phyloP scores from a whole-genome alignment of 1,284 basidiomycete species.

The Ceratobasidium theobromae region DNA sequence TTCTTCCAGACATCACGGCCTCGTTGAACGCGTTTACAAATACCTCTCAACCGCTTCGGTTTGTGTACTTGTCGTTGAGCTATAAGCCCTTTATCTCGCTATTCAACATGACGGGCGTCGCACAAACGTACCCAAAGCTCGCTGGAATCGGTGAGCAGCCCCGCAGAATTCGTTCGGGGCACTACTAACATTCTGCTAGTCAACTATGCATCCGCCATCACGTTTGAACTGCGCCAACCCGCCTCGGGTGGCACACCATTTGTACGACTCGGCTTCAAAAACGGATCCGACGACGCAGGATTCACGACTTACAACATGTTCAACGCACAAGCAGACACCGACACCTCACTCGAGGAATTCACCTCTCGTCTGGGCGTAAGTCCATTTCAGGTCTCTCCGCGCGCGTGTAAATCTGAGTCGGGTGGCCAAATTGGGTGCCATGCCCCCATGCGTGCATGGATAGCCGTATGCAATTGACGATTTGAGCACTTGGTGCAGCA shows the following conservation, averaged over 20 bases:
- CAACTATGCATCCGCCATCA: slow-evolving; percentile 74
- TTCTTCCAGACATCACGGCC: slow-evolving; percentile 67
- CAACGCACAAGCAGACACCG: slow-evolving; percentile 13
- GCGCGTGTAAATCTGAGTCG: not conserved
- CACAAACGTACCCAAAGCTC: slow-evolving; percentile 43
- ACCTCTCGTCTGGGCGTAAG: slow-evolving; percentile 21
- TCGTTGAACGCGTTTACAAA: slow-evolving; percentile 75
- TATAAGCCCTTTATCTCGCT: slow-evolving; percentile 90
- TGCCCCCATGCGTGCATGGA: no score
- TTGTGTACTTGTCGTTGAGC: slow-evolving; percentile 70
- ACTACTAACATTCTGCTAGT: slow-evolving; percentile 48
- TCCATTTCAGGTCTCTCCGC: no score
- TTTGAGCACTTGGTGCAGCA: slow-evolving; percentile 24
- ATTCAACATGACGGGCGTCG: slow-evolving; percentile 70
- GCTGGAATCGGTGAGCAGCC: slow-evolving; percentile 58
- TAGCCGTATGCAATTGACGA: slow-evolving; percentile 30
- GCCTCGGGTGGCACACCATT: slow-evolving; percentile 13
- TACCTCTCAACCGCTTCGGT: slow-evolving; percentile 73
- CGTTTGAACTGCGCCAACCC: slow-evolving; percentile 71
- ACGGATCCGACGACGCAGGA: slow-evolving; percentile 61
- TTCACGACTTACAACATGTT: slow-evolving; percentile 42
- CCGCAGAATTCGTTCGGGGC: not conserved
- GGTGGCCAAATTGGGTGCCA: not conserved
- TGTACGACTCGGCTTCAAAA: slow-evolving; percentile 82
- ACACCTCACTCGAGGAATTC: slow-evolving; percentile 27